Evolutionary conservation across 2,329 filamentous ascomycete species (phyloP).

Genomic region (Aaosphaeria arxii): DNA sequence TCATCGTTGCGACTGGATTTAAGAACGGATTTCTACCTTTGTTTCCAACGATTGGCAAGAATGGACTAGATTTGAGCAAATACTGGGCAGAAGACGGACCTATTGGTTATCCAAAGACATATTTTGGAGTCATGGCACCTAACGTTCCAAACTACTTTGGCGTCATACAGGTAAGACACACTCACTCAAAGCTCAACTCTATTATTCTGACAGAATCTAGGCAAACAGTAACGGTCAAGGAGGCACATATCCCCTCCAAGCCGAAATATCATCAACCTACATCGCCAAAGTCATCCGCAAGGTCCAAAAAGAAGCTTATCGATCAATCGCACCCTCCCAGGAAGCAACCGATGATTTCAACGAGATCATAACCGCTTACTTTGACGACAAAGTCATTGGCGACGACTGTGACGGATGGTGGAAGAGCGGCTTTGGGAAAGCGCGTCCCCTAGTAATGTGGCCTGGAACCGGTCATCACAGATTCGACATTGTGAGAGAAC

Average conservation of each 20-base stretch:
- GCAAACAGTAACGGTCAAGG: constrained; percentile 3
- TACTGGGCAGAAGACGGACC: constrained; percentile 1
- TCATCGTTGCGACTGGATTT: constrained; percentile 3
- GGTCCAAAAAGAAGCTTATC: constrained; percentile 2
- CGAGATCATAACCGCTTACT: constrained; percentile 4
- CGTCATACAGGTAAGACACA: background rate
- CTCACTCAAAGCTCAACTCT: no score
- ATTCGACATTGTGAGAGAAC: constrained; percentile 1
- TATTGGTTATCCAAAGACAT: constrained; percentile 2
- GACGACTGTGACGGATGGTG: constrained; percentile 4
- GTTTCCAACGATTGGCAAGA: constrained; percentile 1
- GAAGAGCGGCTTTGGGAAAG: constrained; percentile 1
- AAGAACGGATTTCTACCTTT: constrained; percentile 1
- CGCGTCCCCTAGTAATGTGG: constrained; percentile 2
- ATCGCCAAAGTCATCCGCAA: constrained; percentile 4
- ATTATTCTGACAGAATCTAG: background rate
- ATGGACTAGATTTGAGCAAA: constrained; percentile 1
- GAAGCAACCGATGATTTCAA: constrained; percentile 4
- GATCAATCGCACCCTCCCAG: constrained; percentile 1
- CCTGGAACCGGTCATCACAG: constrained; percentile 3
- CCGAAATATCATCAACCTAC: constrained; percentile 2
- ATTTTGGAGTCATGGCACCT: constrained; percentile 4
- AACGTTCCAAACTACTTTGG: constrained; percentile 3
- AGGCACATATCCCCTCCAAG: constrained; percentile 3
- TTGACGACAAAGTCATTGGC: constrained; percentile 2